A percentile compares a stretch with the other conserved stretches of the same genome.
Evolutionary conservation across 2,329 filamentous ascomycete species (phyloP).

Genomic region (Sclerotinia spermophila): DNA sequence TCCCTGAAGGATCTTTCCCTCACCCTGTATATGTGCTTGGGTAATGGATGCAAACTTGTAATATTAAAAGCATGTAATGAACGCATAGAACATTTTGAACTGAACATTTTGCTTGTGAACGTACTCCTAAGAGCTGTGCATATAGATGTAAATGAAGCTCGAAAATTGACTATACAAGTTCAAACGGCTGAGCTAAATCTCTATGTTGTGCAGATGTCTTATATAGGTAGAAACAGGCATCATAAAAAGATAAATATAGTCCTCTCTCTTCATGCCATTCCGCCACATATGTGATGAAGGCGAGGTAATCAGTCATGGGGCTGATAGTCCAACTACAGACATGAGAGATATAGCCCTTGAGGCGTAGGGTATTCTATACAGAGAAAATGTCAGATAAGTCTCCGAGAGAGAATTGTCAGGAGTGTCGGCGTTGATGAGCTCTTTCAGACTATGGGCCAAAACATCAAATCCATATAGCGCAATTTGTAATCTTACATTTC

Average conservation of each 20-base stretch:
- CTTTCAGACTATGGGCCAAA: neutral
- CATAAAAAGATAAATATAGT: neutral
- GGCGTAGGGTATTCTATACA: neutral
- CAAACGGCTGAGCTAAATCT: neutral
- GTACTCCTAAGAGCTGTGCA: too few species aligned
- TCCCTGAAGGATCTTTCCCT: neutral
- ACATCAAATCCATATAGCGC: accelerated
- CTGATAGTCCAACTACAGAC: neutral
- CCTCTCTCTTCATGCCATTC: neutral
- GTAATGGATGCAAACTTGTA: neutral
- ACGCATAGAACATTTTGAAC: neutral
- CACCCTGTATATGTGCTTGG: neutral
- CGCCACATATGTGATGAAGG: neutral
- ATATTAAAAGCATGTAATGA: neutral
- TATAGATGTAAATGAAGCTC: neutral
- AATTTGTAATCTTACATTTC: neutral
- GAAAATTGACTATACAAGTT: neutral
- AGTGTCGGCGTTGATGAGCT: neutral
- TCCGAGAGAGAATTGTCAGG: neutral
- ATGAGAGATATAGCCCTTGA: neutral
- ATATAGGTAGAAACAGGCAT: too few species aligned
- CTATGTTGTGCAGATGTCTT: neutral
- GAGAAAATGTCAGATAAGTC: neutral
- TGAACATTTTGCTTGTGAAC: neutral
- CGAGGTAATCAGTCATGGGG: too few species aligned